Base-by-base conservation (phyloP, 2,329 filamentous ascomycete species). In the Fusarium annulatum region DNA sequence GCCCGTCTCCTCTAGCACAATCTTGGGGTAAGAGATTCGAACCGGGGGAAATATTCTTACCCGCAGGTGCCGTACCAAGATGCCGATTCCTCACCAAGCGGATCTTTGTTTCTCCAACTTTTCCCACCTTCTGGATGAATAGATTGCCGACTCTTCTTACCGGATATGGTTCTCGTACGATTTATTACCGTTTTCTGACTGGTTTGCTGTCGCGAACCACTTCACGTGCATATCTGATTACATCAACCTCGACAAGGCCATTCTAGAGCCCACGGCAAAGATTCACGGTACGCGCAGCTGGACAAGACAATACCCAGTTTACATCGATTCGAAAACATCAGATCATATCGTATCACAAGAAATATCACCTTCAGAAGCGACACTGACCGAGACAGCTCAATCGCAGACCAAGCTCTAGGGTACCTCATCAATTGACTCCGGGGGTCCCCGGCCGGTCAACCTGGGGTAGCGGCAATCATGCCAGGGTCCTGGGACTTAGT, bases 41-140 rank as follows among this genome's bases (percentile, higher is more conserved):
- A 53, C 48, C 26, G 49, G 51, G 45, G 69, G 69, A 73, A 73
- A 70, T 73, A 70, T 53, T 56, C 69, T 72, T 72, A 72, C 60
- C 69, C 69, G 65, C 49, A 52, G 39, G 14, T 73, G 66, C 69
- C 69, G 69, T 56, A 41, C 28, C 21, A 67, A 45, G 48, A 51
- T 71, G 61, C 67, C 67, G 67, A 61, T 61, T 61, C 5, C 16
- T n/a, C 15, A 49, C 34, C 66, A 33, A 26, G 45, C 53, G 69
- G 69, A 56, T 72, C 65, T 66, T 66, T 73, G 60, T 72, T 72
- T 73, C 69, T 73, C 69, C 69, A 72, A 73, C 18, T 23, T 19
- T 16, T 9, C 3, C 4, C 10, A 38, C 16, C 12, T 11, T 55
- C 48, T 61, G 67, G 66, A 70, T 70, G 49, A 73, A 60, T 33